A percentile compares a stretch with the other conserved stretches of the same genome.
These are phyloP conservation scores for Starmerella lactis-condensi DNA, from an alignment of 805 yeast genomes.

Conservation along the genomic window DNA sequence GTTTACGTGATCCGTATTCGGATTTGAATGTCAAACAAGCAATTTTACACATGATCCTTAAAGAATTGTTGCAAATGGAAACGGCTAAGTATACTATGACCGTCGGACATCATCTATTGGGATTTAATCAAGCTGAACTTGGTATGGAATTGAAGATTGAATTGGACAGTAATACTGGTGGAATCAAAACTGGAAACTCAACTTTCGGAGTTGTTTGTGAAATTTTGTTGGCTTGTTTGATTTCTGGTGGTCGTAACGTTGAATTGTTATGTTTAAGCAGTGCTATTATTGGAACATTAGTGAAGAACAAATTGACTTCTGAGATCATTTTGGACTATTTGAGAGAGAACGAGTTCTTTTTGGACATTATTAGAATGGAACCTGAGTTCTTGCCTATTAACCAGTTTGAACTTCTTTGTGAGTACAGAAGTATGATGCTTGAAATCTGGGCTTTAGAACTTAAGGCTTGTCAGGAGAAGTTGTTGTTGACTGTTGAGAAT, in stretches of 20 bases:
- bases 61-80: slow-evolving; percentile 26
- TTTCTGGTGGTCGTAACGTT: slow-evolving; percentile 27
- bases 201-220: slow-evolving; percentile 36
- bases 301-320: slow-evolving; percentile 40
- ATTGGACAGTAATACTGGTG: slow-evolving; percentile 28
- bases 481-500: slow-evolving; percentile 34
- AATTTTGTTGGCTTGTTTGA: slow-evolving; percentile 31
- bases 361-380: slow-evolving; percentile 30
- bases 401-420: slow-evolving; percentile 30
- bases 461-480: slow-evolving; percentile 33
- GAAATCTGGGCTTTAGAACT: slow-evolving; percentile 56
- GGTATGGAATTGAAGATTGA: slow-evolving; percentile 34
- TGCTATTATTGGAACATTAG: slow-evolving; percentile 44
- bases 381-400: not conserved
- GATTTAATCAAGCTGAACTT: slow-evolving; percentile 34
- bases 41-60: slow-evolving; percentile 39
- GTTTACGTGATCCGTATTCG: slow-evolving; percentile 27
- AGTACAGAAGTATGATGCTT: slow-evolving; percentile 40
- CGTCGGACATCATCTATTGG: slow-evolving; percentile 59
- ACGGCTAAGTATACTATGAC: slow-evolving; percentile 27
- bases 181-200: slow-evolving; percentile 36
- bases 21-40: slow-evolving; percentile 29
- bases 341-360: slow-evolving; percentile 34
- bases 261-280: slow-evolving; percentile 24
- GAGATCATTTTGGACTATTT: slow-evolving; percentile 33